These are phyloP conservation scores for Cytospora piceicola DNA, from an alignment of 2,329 filamentous ascomycete species.

Conservation along the genomic window DNA sequence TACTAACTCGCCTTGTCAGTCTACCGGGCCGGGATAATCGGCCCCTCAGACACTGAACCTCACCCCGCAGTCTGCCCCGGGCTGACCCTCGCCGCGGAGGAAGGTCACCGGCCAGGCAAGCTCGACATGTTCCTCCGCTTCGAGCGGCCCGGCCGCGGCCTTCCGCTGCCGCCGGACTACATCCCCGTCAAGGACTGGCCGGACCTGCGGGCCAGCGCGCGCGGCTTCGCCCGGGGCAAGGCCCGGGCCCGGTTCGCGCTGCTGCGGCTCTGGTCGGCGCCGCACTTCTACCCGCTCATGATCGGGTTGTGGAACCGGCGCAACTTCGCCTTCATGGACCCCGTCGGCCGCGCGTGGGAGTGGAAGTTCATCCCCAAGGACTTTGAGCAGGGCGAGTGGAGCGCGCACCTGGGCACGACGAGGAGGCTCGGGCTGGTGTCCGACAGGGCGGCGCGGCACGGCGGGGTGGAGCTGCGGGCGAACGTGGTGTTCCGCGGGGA, in stretches of 20 bases:
- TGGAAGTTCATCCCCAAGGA: constrained; percentile 55
- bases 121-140: constrained; percentile 52
- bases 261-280: constrained; percentile 51
- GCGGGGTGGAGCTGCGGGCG: constrained; percentile 38
- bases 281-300: constrained; percentile 55
- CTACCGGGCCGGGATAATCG: constrained; percentile 51
- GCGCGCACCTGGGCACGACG: constrained; percentile 44
- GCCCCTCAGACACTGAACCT: constrained; percentile 35
- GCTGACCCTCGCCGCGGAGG: constrained; percentile 43
- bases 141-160: constrained; percentile 31
- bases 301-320: constrained; percentile 43
- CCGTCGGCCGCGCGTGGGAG: constrained; percentile 47
- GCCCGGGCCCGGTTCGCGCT: constrained; percentile 47
- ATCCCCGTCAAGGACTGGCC: constrained; percentile 3
- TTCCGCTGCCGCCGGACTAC: background rate
- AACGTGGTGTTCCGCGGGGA: constrained; percentile 48
- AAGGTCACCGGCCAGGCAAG: constrained; percentile 40
- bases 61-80: constrained; percentile 40
- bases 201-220: constrained; percentile 7
- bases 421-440: constrained; percentile 39
- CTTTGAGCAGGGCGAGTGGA: constrained; percentile 48
- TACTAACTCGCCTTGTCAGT: constrained; percentile 37
- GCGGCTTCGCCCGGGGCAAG: constrained; percentile 31
- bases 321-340: constrained; percentile 46
- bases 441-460: constrained; percentile 32